A percentile compares a stretch with the other conserved stretches of the same genome.
Conservation (phyloP, 371 early-diverging fungal genomes). For the Apophysomyces variabilis region DNA sequence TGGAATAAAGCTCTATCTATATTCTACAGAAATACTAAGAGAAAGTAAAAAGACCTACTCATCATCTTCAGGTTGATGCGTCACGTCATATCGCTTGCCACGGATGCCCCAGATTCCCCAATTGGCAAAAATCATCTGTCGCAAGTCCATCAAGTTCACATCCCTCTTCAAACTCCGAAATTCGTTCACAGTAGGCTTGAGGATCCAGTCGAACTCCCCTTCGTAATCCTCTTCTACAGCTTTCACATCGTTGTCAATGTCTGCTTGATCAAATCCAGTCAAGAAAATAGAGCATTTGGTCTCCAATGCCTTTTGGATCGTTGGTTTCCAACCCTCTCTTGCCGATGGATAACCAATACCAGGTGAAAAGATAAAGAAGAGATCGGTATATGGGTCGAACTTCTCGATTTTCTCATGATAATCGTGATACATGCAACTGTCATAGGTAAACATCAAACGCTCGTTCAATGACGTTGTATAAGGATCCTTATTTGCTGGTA, state of each 20-base stretch:
- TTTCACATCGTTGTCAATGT: slow-evolving; percentile 66
- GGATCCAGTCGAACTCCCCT: slow-evolving; percentile 77
- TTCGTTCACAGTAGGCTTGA: slow-evolving; percentile 71
- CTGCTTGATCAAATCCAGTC: slow-evolving; percentile 77
- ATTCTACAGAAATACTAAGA: neutral
- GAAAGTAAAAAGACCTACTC: neutral
- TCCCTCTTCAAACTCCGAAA: slow-evolving; percentile 80
- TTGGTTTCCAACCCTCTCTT: slow-evolving; percentile 74
- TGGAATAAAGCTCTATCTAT: slow-evolving; percentile 5
- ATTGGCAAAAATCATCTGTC: slow-evolving; percentile 78
- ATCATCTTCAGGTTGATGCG: slow-evolving; percentile 44
- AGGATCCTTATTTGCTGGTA: slow-evolving; percentile 59
- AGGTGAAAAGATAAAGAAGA: slow-evolving; percentile 85
- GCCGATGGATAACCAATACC: slow-evolving; percentile 73
- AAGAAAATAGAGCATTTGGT: slow-evolving; percentile 85
- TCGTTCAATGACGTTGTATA: slow-evolving; percentile 48
- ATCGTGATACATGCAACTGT: slow-evolving; percentile 51
- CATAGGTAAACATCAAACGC: slow-evolving; percentile 58
- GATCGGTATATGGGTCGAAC: slow-evolving; percentile 82
- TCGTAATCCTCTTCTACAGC: slow-evolving; percentile 65
- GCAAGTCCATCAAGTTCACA: slow-evolving; percentile 73
- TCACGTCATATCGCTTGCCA: slow-evolving; percentile 85
- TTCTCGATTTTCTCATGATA: slow-evolving; percentile 53
- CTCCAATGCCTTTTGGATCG: slow-evolving; percentile 70
- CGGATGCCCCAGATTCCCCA: slow-evolving; percentile 87